These are phyloP conservation scores for Neofusicoccum sp. DNA, from an alignment of 2,329 filamentous ascomycete species.

Conservation along the genomic window DNA sequence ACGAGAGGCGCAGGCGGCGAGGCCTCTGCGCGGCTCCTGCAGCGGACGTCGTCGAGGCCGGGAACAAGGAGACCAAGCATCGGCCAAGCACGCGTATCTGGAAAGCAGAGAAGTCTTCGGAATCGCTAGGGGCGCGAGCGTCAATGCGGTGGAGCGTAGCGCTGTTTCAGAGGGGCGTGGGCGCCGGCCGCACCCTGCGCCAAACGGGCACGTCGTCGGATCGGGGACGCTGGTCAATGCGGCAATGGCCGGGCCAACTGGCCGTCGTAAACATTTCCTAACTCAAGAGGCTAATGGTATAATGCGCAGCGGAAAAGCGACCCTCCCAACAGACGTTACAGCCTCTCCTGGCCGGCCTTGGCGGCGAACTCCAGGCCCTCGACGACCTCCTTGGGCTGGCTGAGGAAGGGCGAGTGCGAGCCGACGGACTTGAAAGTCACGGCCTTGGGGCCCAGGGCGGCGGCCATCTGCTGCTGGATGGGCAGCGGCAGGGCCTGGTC, in stretches of 20 bases:
- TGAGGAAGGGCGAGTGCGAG: conserved; percentile 47
- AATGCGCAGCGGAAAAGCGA: background rate
- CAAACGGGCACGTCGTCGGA: background rate
- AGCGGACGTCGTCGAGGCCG: too few species aligned
- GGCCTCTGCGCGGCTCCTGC: too few species aligned
- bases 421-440: conserved; percentile 24
- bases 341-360: conserved; percentile 11
- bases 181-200: background rate
- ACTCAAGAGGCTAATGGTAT: background rate
- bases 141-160: too few species aligned
- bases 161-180: background rate
- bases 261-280: background rate
- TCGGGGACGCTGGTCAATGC: background rate
- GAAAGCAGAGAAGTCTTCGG: background rate
- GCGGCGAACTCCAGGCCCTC: conserved; percentile 21
- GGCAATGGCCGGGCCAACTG: background rate
- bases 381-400: conserved; percentile 39
- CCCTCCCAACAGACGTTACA: background rate
- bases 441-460: conserved; percentile 27
- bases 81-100: background rate
- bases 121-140: background rate
- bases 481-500: conserved; percentile 36
- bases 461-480: conserved; percentile 38
- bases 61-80: background rate
- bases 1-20: too few species aligned